Evolutionary conservation across 1,284 basidiomycete species (phyloP), one percentile per base, ranked within the genome.

Genomic region (Malassezia pachydermatis): DNA sequence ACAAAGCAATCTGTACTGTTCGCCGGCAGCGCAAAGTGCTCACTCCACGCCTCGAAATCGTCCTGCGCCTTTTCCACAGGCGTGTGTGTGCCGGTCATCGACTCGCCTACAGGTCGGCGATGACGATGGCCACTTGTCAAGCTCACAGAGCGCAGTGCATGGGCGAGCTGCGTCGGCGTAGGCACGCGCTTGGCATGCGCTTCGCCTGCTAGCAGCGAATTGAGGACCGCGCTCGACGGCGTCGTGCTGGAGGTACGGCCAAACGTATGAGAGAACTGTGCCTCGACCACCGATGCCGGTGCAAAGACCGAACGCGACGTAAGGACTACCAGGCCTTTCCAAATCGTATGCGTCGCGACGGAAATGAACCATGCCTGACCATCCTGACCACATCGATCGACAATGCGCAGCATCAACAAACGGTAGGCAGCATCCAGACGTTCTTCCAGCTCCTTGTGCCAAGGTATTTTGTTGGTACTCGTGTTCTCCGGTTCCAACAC

Each of bases 351-450:
- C 19, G 65, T 62, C 16, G 65, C 66, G 5, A 69, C 63, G 7
- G 65, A 65, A 43, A 68, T 66, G 55, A 65, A 68, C 67, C 67
- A 70, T 2, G 60, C 66, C 16, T 67, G 64, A 27, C 67, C 67
- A 41, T 68, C 65, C 27, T 65, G 56, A 16, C 64, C 62, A 25
- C 63, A 67, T 14, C 65, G 51, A 39, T 62, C 64, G 20, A 60
- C 62, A 40, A 70, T 60, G 19, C 67, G 64, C 24, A 67, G 57
- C 29, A 65, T 41, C 5, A 70, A 53, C 1, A 70, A 51, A 27
- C 58, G 53, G 17, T 67, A 54, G 7, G 58, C 59, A 10, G 55
- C 66, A 33, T 68, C 67, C 3, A 69, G 54, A 11, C 65, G 59
- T 13, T 55, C 66, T 35, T 68, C 64, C 19, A 70, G 54, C 35